phyloP scores from a whole-genome alignment of 768 basidiomycete species.

The Phanerochaete sordida region DNA sequence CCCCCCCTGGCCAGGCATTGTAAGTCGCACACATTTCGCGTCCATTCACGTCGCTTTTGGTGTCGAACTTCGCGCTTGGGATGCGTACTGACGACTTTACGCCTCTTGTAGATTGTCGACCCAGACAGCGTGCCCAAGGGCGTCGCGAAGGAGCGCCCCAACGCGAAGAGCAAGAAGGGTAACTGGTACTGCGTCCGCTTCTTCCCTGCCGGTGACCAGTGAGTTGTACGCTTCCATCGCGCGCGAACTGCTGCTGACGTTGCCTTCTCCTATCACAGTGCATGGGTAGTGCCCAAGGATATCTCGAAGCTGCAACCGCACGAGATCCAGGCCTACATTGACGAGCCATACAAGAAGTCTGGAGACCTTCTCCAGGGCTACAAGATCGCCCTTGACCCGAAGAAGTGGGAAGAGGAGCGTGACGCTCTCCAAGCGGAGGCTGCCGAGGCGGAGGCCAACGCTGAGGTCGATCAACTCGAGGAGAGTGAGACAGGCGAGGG shows the following conservation, averaged over 20 bases:
- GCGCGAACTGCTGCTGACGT: constrained; percentile 1
- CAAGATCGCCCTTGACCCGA: constrained; percentile 69
- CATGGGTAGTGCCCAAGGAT: constrained; percentile 83
- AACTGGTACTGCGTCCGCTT: constrained; percentile 75
- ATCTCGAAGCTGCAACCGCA: constrained; percentile 72
- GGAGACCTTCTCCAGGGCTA: constrained; percentile 77
- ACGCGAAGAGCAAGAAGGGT: constrained; percentile 55
- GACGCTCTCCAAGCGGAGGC: constrained; percentile 31
- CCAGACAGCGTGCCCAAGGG: constrained; percentile 55
- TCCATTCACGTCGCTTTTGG: not conserved
- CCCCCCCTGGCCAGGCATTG: constrained; percentile 94
- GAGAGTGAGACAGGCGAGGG: constrained; percentile 51
- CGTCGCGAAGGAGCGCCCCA: constrained; percentile 71
- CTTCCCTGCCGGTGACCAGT: constrained; percentile 96
- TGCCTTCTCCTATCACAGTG: constrained; percentile 39
- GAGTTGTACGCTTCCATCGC: constrained; percentile 34
- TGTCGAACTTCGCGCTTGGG: not conserved
- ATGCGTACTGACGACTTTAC: constrained; percentile 2
- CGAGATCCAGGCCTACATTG: constrained; percentile 84
- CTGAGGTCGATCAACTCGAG: constrained; percentile 64
- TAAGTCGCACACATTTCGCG: constrained; percentile 39
- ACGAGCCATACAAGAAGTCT: constrained; percentile 70
- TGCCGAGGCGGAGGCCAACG: constrained; percentile 49
- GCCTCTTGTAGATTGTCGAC: constrained; percentile 68
- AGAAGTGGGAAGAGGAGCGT: constrained; percentile 55